Percentiles rank a stretch among this genome's conserved stretches.
phyloP scores from a whole-genome alignment of 768 basidiomycete species.

The Suillus occidentalis region DNA sequence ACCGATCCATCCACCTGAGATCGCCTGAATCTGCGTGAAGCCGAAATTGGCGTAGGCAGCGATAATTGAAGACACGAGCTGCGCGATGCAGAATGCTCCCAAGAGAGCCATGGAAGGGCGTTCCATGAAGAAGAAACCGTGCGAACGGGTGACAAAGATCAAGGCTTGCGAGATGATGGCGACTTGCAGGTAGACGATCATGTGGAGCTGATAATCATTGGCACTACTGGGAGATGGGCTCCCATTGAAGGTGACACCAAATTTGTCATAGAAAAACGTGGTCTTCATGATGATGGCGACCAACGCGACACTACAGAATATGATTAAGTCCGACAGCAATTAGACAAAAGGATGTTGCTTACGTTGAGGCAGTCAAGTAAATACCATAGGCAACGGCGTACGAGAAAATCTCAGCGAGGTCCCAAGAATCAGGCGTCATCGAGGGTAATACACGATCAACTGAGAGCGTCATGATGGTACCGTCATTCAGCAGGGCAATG shows the following conservation, averaged over 20 bases:
- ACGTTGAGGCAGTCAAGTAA: slow-evolving; percentile 92
- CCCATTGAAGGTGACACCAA: slow-evolving; percentile 62
- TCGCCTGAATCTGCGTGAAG: slow-evolving; percentile 78
- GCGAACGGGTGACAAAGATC: slow-evolving; percentile 94
- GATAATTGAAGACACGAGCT: slow-evolving; percentile 94
- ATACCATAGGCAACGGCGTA: slow-evolving; percentile 95
- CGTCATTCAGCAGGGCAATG: slow-evolving; percentile 95
- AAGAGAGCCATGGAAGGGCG: slow-evolving; percentile 88
- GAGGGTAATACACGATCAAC: slow-evolving; percentile 96
- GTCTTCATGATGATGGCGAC: slow-evolving; percentile 86
- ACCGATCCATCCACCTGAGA: slow-evolving; percentile 95
- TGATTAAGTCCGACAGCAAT: slow-evolving; percentile 11
- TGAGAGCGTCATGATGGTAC: slow-evolving; percentile 98
- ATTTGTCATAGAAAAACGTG: slow-evolving; percentile 85
- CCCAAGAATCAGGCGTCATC: slow-evolving; percentile 92
- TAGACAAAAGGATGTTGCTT: slow-evolving; percentile 31
- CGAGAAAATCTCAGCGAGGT: slow-evolving; percentile 92
- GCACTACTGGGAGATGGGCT: slow-evolving; percentile 21
- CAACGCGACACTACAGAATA: slow-evolving; percentile 59
- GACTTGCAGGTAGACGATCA: slow-evolving; percentile 92
- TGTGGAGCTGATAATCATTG: slow-evolving; percentile 80
- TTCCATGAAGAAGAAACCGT: slow-evolving; percentile 97
- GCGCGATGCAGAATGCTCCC: slow-evolving; percentile 88
- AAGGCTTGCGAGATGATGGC: slow-evolving; percentile 99
- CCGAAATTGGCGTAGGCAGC: slow-evolving; percentile 93